phyloP scores from a whole-genome alignment of 1,284 basidiomycete species.

The Ceratobasidium papillatum region DNA sequence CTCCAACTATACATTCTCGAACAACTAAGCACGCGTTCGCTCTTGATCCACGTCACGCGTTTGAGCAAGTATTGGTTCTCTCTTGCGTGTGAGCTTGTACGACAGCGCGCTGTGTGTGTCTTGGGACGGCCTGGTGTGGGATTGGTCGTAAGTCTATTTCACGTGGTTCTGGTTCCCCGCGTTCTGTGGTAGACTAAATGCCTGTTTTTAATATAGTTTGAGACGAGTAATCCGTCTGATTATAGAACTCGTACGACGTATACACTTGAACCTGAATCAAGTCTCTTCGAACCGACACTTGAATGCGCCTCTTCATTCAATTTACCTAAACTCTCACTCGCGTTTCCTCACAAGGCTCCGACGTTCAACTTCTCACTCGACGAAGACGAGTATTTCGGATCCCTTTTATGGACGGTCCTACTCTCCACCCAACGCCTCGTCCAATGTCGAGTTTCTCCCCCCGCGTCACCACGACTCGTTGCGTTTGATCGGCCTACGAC shows the following conservation, averaged over 20 bases:
- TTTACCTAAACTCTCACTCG: constrained; percentile 16
- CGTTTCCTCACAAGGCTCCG: constrained; percentile 9
- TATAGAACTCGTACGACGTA: not conserved
- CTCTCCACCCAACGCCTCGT: constrained; percentile 15
- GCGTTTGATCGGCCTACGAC: constrained; percentile 22
- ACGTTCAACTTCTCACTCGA: constrained; percentile 24
- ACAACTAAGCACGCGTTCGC: constrained; percentile 15
- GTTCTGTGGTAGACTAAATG: not conserved
- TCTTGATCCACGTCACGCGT: constrained; percentile 21
- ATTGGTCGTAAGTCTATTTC: constrained; percentile 22
- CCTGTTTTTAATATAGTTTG: not conserved
- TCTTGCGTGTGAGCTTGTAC: constrained; percentile 20
- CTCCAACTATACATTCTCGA: constrained; percentile 26
- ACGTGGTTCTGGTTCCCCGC: not conserved
- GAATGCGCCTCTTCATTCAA: not conserved
- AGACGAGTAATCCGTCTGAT: constrained; percentile 19
- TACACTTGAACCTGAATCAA: not conserved
- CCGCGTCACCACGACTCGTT: constrained; percentile 20
- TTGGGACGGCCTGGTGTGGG: constrained; percentile 21
- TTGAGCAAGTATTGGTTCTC: constrained; percentile 31
- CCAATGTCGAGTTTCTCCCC: constrained; percentile 34
- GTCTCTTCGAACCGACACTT: not conserved
- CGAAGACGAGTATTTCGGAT: constrained; percentile 35
- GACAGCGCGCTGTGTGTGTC: constrained; percentile 15
- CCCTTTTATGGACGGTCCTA: constrained; percentile 22